Evolutionary conservation across 176 grass and related monocot genomes (phyloP).

Genomic region (Rhynchospora tenuis): DNA sequence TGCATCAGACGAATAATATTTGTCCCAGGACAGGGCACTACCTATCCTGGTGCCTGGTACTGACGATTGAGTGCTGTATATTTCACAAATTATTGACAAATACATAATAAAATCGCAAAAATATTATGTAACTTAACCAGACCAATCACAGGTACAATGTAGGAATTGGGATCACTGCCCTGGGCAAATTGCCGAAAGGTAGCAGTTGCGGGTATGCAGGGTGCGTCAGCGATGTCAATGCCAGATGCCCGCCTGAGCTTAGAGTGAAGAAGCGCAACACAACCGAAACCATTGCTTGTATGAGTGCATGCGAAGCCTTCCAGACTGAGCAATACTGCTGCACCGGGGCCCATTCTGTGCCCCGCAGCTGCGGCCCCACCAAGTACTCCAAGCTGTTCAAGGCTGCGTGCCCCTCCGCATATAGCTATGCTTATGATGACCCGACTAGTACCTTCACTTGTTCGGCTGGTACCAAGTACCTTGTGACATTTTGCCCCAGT

Average conservation of each 20-base stretch:
- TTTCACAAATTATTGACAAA: neutral
- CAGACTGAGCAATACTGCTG: slow-evolving; percentile 66
- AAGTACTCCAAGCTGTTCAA: slow-evolving; percentile 77
- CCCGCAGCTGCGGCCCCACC: slow-evolving; percentile 49
- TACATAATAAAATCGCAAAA: neutral
- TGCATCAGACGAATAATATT: neutral
- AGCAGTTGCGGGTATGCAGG: slow-evolving; percentile 61
- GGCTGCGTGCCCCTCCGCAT: slow-evolving; percentile 59
- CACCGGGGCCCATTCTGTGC: slow-evolving; percentile 55
- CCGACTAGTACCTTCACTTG: slow-evolving; percentile 91
- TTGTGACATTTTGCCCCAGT: slow-evolving; percentile 75
- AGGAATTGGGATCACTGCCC: slow-evolving; percentile 59
- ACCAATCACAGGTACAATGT: slow-evolving; percentile 48
- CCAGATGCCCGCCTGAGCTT: slow-evolving; percentile 54
- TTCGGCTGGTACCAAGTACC: slow-evolving; percentile 48
- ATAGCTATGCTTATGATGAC: slow-evolving; percentile 95
- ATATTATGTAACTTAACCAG: neutral
- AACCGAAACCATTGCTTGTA: slow-evolving; percentile 40
- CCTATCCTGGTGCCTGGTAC: neutral
- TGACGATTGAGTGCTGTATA: neutral
- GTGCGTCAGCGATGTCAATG: slow-evolving; percentile 77
- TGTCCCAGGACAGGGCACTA: neutral
- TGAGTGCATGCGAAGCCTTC: slow-evolving; percentile 82
- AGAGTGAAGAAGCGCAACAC: neutral
- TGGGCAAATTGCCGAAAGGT: slow-evolving; percentile 19